phyloP scores from a whole-genome alignment of 1,284 basidiomycete species.

The Pyrrhoderma noxium region DNA sequence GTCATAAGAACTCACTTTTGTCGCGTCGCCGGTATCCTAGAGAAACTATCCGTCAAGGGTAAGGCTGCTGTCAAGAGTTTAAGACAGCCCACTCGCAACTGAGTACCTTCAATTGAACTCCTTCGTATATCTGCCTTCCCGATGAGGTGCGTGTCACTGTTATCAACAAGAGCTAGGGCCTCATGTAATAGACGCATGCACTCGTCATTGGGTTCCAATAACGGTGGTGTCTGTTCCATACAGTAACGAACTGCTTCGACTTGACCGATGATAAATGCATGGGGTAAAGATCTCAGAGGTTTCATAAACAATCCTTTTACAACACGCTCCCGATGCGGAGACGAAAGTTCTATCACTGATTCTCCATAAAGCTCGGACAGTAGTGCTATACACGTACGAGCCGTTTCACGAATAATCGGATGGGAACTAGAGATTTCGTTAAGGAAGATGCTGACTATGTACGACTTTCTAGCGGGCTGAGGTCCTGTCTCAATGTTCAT shows the following conservation, averaged over 20 bases:
- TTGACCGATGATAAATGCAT: slow-evolving; percentile 96
- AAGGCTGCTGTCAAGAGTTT: slow-evolving; percentile 91
- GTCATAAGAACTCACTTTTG: slow-evolving; percentile 54
- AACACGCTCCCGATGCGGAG: slow-evolving; percentile 84
- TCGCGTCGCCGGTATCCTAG: slow-evolving; percentile 73
- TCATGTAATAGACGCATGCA: slow-evolving; percentile 90
- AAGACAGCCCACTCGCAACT: slow-evolving; percentile 93
- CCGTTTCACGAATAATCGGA: slow-evolving; percentile 77
- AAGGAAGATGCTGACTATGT: slow-evolving; percentile 76
- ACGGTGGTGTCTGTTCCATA: slow-evolving; percentile 74
- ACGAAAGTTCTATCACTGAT: slow-evolving; percentile 72
- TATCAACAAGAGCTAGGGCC: slow-evolving; percentile 91
- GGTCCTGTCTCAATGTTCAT: slow-evolving; percentile 23
- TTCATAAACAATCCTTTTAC: slow-evolving; percentile 91
- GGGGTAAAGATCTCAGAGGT: slow-evolving; percentile 92
- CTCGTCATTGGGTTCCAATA: slow-evolving; percentile 89
- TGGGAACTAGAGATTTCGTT: slow-evolving; percentile 87
- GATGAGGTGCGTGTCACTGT: slow-evolving; percentile 58
- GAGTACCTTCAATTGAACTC: slow-evolving; percentile 52
- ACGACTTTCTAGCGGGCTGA: slow-evolving; percentile 44
- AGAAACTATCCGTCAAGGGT: slow-evolving; percentile 90
- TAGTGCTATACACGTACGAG: slow-evolving; percentile 77
- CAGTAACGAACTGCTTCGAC: slow-evolving; percentile 97
- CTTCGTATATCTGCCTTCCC: slow-evolving; percentile 13
- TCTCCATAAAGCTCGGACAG: slow-evolving; percentile 72